Evolutionary conservation across 2,329 filamentous ascomycete species (phyloP).

Genomic region (Pseudocercospora eumusae): DNA sequence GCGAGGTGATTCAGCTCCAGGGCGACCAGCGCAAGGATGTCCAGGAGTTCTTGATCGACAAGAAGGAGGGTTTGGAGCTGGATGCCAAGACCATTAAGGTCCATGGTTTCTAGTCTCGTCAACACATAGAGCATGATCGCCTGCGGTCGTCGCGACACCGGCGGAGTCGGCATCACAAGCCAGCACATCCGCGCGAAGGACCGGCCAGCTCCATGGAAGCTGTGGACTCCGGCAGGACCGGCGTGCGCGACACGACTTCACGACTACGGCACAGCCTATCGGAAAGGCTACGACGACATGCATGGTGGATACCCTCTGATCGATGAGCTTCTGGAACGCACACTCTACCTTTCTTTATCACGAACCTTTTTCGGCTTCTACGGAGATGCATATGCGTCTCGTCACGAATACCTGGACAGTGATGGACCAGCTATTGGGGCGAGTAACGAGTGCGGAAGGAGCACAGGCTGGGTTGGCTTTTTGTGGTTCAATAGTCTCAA

Average conservation of each 20-base stretch:
- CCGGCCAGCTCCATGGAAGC: slow-evolving; percentile 14
- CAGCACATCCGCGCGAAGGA: slow-evolving; percentile 12
- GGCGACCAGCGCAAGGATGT: slow-evolving; percentile 99
- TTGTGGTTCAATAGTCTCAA: slow-evolving; percentile 2
- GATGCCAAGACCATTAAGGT: slow-evolving; percentile 98
- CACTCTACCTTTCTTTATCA: slow-evolving; percentile 11
- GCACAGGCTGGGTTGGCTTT: slow-evolving; percentile 8
- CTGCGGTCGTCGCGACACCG: slow-evolving; percentile 18
- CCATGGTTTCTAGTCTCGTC: slow-evolving; percentile 39
- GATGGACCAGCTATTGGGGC: not conserved
- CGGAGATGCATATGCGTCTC: slow-evolving; percentile 2
- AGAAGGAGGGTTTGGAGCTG: slow-evolving; percentile 90
- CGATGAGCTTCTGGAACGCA: slow-evolving; percentile 12
- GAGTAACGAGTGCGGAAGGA: slow-evolving; percentile 3
- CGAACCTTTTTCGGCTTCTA: slow-evolving; percentile 10
- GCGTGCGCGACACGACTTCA: slow-evolving; percentile 22
- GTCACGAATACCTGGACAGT: not conserved
- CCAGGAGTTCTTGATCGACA: slow-evolving; percentile 94
- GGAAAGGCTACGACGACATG: slow-evolving; percentile 22
- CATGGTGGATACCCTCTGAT: slow-evolving; percentile 20
- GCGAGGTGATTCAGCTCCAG: slow-evolving; percentile 99
- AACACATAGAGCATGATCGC: slow-evolving; percentile 14
- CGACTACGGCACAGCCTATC: slow-evolving; percentile 19
- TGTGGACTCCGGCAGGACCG: slow-evolving; percentile 20
- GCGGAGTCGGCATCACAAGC: slow-evolving; percentile 17